These are phyloP conservation scores for Lactifluus echinatus DNA, from an alignment of 768 basidiomycete genomes.

Conservation along the genomic window DNA sequence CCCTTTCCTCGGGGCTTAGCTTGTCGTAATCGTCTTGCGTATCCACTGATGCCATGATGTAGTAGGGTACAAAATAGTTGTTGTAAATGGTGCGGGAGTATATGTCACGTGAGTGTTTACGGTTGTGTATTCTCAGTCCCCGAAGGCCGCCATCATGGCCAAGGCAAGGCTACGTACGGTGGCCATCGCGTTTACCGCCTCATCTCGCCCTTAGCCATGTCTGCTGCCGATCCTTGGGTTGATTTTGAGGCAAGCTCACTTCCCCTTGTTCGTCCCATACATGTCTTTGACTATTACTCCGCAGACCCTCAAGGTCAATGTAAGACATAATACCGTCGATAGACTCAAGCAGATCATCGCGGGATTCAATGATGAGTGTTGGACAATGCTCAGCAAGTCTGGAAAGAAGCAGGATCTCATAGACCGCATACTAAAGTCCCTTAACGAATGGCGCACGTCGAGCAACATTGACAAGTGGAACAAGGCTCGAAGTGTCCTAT, in stretches of 20 bases:
- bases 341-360: conserved; percentile 73
- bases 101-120: conserved; percentile 25
- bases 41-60: conserved; percentile 11
- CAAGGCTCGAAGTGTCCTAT: conserved; percentile 57
- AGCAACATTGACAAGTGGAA: conserved; percentile 58
- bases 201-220: conserved; percentile 36
- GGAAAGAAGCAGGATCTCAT: conserved; percentile 87
- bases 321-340: conserved; percentile 78
- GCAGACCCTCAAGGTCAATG: conserved; percentile 59
- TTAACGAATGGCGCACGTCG: conserved; percentile 52
- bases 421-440: conserved; percentile 53
- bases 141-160: neutral
- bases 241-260: conserved; percentile 59
- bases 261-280: conserved; percentile 8
- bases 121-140: conserved; percentile 26
- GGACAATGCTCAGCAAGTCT: conserved; percentile 55
- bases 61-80: neutral
- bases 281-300: conserved; percentile 1
- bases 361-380: conserved; percentile 73
- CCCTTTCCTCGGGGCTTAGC: conserved; percentile 66
- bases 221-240: conserved; percentile 50
- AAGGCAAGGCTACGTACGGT: neutral
- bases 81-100: neutral
- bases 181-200: neutral
- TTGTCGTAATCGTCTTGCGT: conserved; percentile 57